Evolutionary conservation across 306 rosid species (phyloP).

Genomic region (Prosopis cineraria): DNA sequence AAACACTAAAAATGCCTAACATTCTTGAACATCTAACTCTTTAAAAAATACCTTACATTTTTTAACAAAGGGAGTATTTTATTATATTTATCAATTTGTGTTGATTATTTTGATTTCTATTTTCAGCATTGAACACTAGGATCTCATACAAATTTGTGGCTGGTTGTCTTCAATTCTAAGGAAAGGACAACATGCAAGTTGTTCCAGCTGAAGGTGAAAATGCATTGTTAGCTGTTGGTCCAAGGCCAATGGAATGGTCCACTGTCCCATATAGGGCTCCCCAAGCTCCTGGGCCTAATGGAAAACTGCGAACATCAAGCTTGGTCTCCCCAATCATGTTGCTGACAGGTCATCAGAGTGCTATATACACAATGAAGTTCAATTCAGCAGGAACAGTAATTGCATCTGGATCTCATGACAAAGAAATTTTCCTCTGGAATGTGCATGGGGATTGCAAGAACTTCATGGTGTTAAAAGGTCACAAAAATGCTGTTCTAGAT

Average conservation of each 20-base stretch:
- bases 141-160: conserved; percentile 18
- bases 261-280: conserved; percentile 67
- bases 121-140: conserved; percentile 33
- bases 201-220: conserved; percentile 61
- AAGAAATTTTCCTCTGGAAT: conserved; percentile 89
- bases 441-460: conserved; percentile 91
- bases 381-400: conserved; percentile 80
- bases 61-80: no score
- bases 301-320: conserved; percentile 79
- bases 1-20: no score
- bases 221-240: conserved; percentile 76
- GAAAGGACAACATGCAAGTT: conserved; percentile 62
- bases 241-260: conserved; percentile 93
- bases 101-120: conserved; percentile 23
- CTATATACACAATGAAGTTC: conserved; percentile 86
- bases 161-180: conserved; percentile 31
- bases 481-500: conserved; percentile 93
- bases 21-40: no score
- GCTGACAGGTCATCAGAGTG: conserved; percentile 88
- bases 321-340: conserved; percentile 91
- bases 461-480: conserved; percentile 89
- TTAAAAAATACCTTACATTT: no score
- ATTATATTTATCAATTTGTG: background rate
- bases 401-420: conserved; percentile 97
- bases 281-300: conserved; percentile 66